phyloP scores from a whole-genome alignment of 441 rosid genomes.

The Populus hybrid region DNA sequence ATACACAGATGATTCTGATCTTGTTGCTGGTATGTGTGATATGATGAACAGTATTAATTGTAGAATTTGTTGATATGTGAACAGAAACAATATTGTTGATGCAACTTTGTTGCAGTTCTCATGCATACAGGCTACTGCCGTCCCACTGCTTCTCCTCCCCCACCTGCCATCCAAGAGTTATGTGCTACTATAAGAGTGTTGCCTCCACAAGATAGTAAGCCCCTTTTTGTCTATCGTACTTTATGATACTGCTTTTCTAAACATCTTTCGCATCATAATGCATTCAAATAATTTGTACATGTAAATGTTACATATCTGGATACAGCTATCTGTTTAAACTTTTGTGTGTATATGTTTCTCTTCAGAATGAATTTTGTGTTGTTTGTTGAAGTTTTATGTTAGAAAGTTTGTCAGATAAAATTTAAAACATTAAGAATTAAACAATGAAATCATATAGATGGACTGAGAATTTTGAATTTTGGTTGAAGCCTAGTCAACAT shows the following conservation, averaged over 20 bases:
- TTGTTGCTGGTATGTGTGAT: conserved; percentile 81
- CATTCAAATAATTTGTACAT: not conserved
- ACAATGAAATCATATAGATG: not conserved
- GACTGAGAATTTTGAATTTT: not conserved
- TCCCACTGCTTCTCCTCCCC: conserved; percentile 98
- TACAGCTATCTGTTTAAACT: not conserved
- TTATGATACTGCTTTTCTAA: not conserved
- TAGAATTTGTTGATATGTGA: conserved; percentile 7
- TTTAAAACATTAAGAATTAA: too few species aligned
- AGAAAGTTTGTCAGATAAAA: not conserved
- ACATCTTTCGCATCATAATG: not conserved
- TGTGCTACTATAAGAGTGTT: conserved; percentile 79
- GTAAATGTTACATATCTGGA: not conserved
- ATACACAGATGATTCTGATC: conserved; percentile 97
- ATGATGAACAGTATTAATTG: conserved; percentile 3
- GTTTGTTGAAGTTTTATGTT: not conserved
- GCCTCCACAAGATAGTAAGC: conserved; percentile 92
- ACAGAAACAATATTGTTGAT: conserved; percentile 24
- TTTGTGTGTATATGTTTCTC: not conserved
- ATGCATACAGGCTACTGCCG: conserved; percentile 99
- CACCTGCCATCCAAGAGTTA: conserved; percentile 92
- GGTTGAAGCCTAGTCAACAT: not conserved
- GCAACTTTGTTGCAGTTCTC: conserved; percentile 66
- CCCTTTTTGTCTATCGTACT: conserved; percentile 6
- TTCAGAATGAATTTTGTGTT: not conserved